Conservation (phyloP, 345 rosid genomes). For the Hibiscus syriacus region DNA sequence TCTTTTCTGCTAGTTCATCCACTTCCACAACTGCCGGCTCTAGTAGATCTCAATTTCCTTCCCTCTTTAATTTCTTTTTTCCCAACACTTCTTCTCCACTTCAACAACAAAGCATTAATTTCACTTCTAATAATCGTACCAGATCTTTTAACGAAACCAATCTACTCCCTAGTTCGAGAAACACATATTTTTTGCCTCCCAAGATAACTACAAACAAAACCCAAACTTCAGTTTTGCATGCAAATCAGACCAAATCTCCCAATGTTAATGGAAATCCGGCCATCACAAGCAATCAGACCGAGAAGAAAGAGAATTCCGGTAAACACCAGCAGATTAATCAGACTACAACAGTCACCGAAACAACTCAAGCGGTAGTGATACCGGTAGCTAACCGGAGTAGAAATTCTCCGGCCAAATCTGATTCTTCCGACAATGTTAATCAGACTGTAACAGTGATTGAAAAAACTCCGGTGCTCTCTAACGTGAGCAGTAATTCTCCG, state of each 20-base stretch:
- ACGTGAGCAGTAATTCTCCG: too few relatives aligned
- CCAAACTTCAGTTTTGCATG: conserved; percentile 9
- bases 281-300: not conserved
- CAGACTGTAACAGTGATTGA: conserved; percentile 21
- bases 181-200: conserved; percentile 10
- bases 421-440: conserved; percentile 17
- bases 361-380: conserved; percentile 5
- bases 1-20: too few relatives aligned
- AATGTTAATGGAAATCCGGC: not conserved
- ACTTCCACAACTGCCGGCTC: too few relatives aligned
- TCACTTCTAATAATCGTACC: conserved; percentile 7
- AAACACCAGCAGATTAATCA: conserved; percentile 18
- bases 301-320: not conserved
- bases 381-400: conserved; percentile 14
- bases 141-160: conserved; percentile 25
- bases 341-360: conserved; percentile 19
- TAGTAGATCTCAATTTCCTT: too few relatives aligned
- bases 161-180: too few relatives aligned
- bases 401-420: conserved; percentile 13
- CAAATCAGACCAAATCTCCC: too few relatives aligned
- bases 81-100: conserved; percentile 20
- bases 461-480: too few relatives aligned
- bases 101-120: conserved; percentile 4
- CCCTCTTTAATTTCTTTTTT: conserved; percentile 37
- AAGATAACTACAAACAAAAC: conserved; percentile 10